Conservation (phyloP, 2,329 filamentous ascomycete species). For the Hymenoscyphus occultus region DNA sequence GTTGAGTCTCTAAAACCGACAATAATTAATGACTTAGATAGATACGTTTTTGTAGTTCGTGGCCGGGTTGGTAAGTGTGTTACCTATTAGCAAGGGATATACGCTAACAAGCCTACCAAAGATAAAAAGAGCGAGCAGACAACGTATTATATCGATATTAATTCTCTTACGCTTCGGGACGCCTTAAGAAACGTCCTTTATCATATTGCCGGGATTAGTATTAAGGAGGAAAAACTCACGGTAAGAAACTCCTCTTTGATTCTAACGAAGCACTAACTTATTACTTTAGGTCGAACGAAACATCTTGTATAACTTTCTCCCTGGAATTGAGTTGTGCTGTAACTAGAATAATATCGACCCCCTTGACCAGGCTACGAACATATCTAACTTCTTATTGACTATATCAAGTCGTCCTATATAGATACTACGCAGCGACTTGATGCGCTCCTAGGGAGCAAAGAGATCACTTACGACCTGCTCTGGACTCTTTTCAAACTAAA, state of each 20-base stretch:
- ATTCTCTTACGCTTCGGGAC: conserved; percentile 36
- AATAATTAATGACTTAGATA: conserved; percentile 13
- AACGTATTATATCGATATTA: conserved; percentile 35
- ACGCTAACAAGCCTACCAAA: conserved; percentile 9
- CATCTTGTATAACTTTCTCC: conserved; percentile 18
- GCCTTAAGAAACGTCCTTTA: conserved; percentile 32
- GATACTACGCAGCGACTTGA: conserved; percentile 14
- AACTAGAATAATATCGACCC: background rate
- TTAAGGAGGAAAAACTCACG: conserved; percentile 36
- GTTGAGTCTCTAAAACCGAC: conserved; percentile 8
- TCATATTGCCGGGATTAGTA: conserved; percentile 34
- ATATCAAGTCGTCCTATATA: conserved; percentile 20
- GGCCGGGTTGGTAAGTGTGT: conserved; percentile 13
- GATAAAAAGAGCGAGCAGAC: conserved; percentile 24
- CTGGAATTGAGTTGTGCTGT: conserved; percentile 13
- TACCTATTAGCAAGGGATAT: background rate
- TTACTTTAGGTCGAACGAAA: conserved; percentile 19
- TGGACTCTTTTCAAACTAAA: conserved; percentile 38
- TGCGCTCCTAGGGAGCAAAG: conserved; percentile 25
- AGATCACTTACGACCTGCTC: conserved; percentile 40
- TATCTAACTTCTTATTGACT: conserved; percentile 16
- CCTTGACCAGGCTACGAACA: background rate
- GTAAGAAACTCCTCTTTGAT: conserved; percentile 21
- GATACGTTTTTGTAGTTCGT: conserved; percentile 23
- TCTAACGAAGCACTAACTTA: conserved; percentile 12